These are phyloP conservation scores for Osmanthus fragrans DNA, from an alignment of 257 asterid genomes.

Conservation along the genomic window DNA sequence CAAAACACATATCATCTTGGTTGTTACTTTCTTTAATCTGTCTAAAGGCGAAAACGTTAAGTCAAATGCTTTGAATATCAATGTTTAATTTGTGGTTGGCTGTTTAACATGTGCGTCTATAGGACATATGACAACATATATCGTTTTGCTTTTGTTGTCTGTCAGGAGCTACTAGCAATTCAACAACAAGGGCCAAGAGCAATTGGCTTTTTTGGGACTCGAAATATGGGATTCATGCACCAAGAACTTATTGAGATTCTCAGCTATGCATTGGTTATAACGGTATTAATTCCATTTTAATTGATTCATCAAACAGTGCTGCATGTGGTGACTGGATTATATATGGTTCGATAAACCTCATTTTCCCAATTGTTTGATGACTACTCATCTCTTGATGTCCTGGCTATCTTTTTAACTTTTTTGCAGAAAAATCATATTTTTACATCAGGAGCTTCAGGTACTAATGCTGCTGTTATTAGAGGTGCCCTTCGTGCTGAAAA, in stretches of 20 bases:
- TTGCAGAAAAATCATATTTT: constrained; percentile 91
- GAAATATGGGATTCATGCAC: constrained; percentile 99
- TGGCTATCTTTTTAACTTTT: background rate
- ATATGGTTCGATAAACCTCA: constrained; percentile 9
- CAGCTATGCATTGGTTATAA: constrained; percentile 96
- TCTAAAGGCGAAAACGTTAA: background rate
- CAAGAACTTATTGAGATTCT: constrained; percentile 97
- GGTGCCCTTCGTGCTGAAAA: constrained; percentile 99
- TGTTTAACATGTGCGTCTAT: background rate
- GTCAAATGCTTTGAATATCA: background rate
- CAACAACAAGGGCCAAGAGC: constrained; percentile 97
- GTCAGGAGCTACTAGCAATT: constrained; percentile 90
- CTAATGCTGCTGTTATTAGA: constrained; percentile 98
- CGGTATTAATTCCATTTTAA: constrained; percentile 43
- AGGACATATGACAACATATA: background rate
- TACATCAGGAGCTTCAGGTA: constrained; percentile 98
- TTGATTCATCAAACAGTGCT: background rate
- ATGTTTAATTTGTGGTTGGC: background rate
- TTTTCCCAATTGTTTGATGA: background rate
- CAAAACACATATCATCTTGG: background rate
- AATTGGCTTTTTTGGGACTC: constrained; percentile 94
- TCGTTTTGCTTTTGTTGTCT: constrained; percentile 10
- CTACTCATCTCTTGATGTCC: background rate
- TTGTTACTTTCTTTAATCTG: background rate
- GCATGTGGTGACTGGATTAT: background rate